Evolutionary conservation across 352 stramenopile species (phyloP).

Genomic region (Phytopythium ostracodes): DNA sequence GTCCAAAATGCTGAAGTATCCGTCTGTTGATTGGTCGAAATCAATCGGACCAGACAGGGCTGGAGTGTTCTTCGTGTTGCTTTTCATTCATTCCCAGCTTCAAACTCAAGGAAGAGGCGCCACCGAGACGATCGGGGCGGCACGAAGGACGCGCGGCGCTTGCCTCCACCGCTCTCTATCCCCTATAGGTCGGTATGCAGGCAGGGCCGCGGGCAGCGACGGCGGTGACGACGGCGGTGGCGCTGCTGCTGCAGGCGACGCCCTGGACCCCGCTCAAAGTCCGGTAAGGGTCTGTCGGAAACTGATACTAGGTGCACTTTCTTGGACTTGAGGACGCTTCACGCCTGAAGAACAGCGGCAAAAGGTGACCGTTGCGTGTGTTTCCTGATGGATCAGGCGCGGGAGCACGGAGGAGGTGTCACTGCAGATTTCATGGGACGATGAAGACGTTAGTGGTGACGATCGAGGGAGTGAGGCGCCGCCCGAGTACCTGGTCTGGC

Average conservation of each 20-base stretch:
- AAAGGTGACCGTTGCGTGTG: not conserved
- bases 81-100: not conserved
- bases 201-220: slow-evolving; percentile 4
- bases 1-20: slow-evolving; percentile 16
- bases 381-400: slow-evolving; percentile 17
- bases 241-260: slow-evolving; percentile 52
- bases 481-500: slow-evolving; percentile 49
- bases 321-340: not conserved
- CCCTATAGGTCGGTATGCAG: not conserved
- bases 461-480: slow-evolving; percentile 4
- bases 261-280: slow-evolving; percentile 48
- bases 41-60: not conserved
- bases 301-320: not conserved
- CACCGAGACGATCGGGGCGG: too few species aligned
- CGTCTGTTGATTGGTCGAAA: slow-evolving; percentile 30
- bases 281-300: slow-evolving; percentile 12
- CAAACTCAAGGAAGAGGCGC: not conserved
- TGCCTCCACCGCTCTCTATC: too few species aligned
- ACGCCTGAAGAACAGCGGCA: not conserved
- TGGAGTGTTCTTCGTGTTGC: slow-evolving; percentile 2
- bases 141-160: not conserved
- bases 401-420: slow-evolving; percentile 46
- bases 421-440: slow-evolving; percentile 20
- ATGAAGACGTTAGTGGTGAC: slow-evolving; percentile 9
- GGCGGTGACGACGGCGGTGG: slow-evolving; percentile 21